Conservation (phyloP, 805 yeast species). For the Priceomyces carsonii region DNA sequence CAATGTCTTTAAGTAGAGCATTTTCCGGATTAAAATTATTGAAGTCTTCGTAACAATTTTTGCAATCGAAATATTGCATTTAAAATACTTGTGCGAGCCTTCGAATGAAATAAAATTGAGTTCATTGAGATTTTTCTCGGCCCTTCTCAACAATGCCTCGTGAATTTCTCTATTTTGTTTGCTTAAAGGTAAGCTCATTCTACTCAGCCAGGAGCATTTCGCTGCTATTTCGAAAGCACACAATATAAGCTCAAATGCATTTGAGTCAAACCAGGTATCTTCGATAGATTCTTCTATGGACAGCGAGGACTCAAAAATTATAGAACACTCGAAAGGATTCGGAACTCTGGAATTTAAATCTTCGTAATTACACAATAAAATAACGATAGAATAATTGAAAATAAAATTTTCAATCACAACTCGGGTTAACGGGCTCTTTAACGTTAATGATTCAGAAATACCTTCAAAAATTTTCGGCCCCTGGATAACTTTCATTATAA, state of each 20-base stretch:
- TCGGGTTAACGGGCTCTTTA: constrained; percentile 21
- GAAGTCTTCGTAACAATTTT: constrained; percentile 5
- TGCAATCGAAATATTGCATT: constrained; percentile 2
- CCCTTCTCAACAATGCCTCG: neutral
- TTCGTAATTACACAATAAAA: constrained; percentile 33
- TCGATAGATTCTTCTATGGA: neutral
- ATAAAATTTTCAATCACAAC: constrained; percentile 46
- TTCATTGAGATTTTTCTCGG: neutral
- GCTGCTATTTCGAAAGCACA: constrained; percentile 7
- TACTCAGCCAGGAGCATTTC: constrained; percentile 7
- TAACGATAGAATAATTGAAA: constrained; percentile 39
- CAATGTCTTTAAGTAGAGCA: neutral
- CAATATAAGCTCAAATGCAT: neutral
- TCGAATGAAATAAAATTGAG: neutral
- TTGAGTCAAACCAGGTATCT: neutral
- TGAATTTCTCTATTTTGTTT: neutral
- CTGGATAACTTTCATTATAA: constrained; percentile 27
- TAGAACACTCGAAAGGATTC: constrained; percentile 41
- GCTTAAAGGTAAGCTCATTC: constrained; percentile 3
- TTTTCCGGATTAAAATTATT: constrained; percentile 4
- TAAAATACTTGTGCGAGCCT: neutral
- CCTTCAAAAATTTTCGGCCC: constrained; percentile 9
- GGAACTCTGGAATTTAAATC: constrained; percentile 30
- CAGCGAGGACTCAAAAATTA: neutral
- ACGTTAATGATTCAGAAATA: neutral